These are phyloP conservation scores for Pseudopithomyces chartarum DNA, from an alignment of 2,329 filamentous ascomycete genomes.

Conservation along the genomic window DNA sequence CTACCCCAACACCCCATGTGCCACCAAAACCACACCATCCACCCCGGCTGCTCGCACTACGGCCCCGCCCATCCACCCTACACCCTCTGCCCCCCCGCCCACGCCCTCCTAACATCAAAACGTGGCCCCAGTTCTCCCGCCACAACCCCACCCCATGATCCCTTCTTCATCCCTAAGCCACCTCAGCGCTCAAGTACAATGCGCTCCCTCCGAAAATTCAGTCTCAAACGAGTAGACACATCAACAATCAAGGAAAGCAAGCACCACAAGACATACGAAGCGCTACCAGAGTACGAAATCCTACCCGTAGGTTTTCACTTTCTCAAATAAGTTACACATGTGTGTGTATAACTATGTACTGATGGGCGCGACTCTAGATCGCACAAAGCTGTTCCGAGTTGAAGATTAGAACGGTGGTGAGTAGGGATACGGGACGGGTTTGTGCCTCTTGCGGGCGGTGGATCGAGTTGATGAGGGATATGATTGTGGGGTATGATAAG, in stretches of 20 bases:
- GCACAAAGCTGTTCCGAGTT: conserved; percentile 23
- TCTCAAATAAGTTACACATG: too few species aligned
- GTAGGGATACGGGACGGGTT: conserved; percentile 26
- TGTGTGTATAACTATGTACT: too few species aligned
- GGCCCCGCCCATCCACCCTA: conserved; percentile 31
- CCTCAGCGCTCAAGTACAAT: conserved; percentile 12
- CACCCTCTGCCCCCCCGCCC: conserved; percentile 34
- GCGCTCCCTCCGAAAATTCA: conserved; percentile 20
- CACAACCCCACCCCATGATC: conserved; percentile 19
- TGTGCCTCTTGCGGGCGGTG: conserved; percentile 35
- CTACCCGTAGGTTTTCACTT: conserved; percentile 7
- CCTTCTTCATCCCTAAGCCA: not conserved
- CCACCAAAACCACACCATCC: conserved; percentile 38
- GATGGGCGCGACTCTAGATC: too few species aligned
- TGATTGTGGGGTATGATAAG: conserved; percentile 38
- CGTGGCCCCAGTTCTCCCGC: conserved; percentile 37
- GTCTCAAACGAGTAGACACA: conserved; percentile 27
- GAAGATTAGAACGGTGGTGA: conserved; percentile 27
- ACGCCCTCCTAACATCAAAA: conserved; percentile 24
- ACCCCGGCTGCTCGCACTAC: conserved; percentile 42
- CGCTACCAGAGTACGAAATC: conserved; percentile 34
- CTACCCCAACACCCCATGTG: not conserved
- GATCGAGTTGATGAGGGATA: conserved; percentile 35
- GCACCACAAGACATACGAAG: not conserved
- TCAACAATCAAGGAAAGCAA: not conserved